Base-by-base conservation (phyloP, 257 asterid genomes). In the Rhazya stricta region DNA sequence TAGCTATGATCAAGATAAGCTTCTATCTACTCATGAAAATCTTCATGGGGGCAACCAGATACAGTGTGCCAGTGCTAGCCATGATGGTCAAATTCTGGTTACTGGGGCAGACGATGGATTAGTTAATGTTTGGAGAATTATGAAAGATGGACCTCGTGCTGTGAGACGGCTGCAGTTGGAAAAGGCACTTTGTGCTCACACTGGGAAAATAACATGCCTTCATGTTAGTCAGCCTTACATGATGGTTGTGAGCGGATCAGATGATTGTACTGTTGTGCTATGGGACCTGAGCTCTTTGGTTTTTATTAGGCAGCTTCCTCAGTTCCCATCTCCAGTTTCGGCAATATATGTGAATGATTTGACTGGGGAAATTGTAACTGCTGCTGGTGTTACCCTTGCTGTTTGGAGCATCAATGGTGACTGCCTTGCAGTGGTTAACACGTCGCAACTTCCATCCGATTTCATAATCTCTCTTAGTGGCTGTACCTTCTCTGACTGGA, bases 41-140 rank as follows among this genome's bases (percentile, higher is more conserved):
- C 98, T 95, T 58, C 99, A 95, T n/a, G 99, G 96, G 3, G 99
- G 97, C 73, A 84, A 81, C 88, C 99, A 95, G 86, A 93, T 95
- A 82, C 96, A 91, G 80, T 92, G 97, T 58, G 96, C 81, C 50
- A 69, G 97, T 70, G 98, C 89, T 27, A 92, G 93, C 82, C 98
- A 88, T n/a, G 99, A 95, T 62, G 99, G 99, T 18, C 96, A 90
- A 50, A 79, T 79, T 74, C 83, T 95, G 79, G 99, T 84, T 30
- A 95, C 98, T 2, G 99, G 98, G 30, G 99, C 90, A 62, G 99
- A 95, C 3, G 99, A 95, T 8, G 92, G 99, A 27, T 72, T 91
- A 77, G 89, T 92, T 43, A 88, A 95, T 69, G 86, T 92, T 65
- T 95, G 99, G 99, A 86, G 94, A 79, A 85, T 92, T 3, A 89